phyloP scores from a whole-genome alignment of 1,284 basidiomycete species.

The Ustilago lituana region DNA sequence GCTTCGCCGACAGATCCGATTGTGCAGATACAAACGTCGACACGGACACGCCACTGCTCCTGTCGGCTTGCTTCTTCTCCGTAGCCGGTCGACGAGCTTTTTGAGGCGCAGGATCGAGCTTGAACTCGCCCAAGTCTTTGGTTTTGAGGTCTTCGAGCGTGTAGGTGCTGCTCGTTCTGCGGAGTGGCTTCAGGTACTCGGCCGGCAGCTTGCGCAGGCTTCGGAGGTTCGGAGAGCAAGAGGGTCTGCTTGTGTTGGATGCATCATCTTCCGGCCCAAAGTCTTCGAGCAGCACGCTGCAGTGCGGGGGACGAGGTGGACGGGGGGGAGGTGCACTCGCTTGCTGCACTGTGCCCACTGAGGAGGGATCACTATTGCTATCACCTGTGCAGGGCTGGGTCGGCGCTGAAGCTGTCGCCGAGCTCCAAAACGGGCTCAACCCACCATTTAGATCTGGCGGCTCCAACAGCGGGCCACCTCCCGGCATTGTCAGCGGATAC shows the following conservation, averaged over 20 bases:
- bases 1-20: neutral
- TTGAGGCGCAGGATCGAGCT: slow-evolving; percentile 1
- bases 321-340: neutral
- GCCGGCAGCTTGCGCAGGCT: slow-evolving; percentile 11
- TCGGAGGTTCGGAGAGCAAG: neutral
- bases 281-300: slow-evolving; percentile 10
- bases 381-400: too few species aligned
- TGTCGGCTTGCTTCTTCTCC: neutral
- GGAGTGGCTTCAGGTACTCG: slow-evolving; percentile 7
- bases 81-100: neutral
- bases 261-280: neutral
- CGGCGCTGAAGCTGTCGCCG: too few species aligned
- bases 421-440: too few species aligned
- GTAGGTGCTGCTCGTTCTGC: neutral
- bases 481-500: slow-evolving; percentile 9
- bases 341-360: too few species aligned
- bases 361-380: too few species aligned
- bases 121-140: neutral
- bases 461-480: slow-evolving; percentile 11
- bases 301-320: slow-evolving; percentile 19
- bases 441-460: too few species aligned
- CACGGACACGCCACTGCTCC: neutral
- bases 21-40: slow-evolving; percentile 2
- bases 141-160: neutral
- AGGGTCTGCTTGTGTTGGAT: neutral